These are phyloP conservation scores for Taiwanofungus camphoratus DNA, from an alignment of 1,284 basidiomycete genomes.

Conservation along the genomic window DNA sequence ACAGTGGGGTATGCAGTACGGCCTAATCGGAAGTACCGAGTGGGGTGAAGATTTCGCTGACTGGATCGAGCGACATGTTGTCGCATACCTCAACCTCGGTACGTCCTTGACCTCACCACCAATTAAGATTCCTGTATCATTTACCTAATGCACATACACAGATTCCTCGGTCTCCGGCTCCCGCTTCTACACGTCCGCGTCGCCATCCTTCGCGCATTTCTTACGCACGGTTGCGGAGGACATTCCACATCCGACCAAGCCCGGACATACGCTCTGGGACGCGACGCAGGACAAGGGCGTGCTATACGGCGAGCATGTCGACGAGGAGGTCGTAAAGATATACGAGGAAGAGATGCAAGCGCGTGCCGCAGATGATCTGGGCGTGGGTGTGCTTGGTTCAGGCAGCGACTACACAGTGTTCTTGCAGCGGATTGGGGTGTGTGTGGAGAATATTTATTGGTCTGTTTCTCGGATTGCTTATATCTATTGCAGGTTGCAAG, in stretches of 20 bases:
- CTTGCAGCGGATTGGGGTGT: constrained; percentile 48
- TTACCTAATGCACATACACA: constrained; percentile 10
- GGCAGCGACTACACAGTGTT: constrained; percentile 80
- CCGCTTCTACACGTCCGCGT: constrained; percentile 46
- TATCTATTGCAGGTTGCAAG: constrained; percentile 38
- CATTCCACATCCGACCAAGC: constrained; percentile 57
- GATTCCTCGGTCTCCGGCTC: constrained; percentile 70
- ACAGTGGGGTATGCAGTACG: constrained; percentile 46
- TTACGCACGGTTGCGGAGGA: constrained; percentile 61
- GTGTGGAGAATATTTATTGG: background rate
- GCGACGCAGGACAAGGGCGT: constrained; percentile 52
- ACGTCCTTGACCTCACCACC: constrained; percentile 17
- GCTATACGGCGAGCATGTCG: constrained; percentile 33
- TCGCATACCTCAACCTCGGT: constrained; percentile 83
- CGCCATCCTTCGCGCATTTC: constrained; percentile 77
- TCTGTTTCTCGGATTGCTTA: background rate
- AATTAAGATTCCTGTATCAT: background rate
- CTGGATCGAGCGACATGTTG: constrained; percentile 73
- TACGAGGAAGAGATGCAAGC: constrained; percentile 21
- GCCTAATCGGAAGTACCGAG: constrained; percentile 82
- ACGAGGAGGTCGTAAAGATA: constrained; percentile 21
- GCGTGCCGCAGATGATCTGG: constrained; percentile 21
- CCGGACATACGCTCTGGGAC: constrained; percentile 57
- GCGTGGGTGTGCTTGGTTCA: constrained; percentile 41
- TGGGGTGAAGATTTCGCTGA: constrained; percentile 84